Evolutionary conservation across 176 grass and related monocot species (phyloP).

Genomic region (Eragrostis curvula): DNA sequence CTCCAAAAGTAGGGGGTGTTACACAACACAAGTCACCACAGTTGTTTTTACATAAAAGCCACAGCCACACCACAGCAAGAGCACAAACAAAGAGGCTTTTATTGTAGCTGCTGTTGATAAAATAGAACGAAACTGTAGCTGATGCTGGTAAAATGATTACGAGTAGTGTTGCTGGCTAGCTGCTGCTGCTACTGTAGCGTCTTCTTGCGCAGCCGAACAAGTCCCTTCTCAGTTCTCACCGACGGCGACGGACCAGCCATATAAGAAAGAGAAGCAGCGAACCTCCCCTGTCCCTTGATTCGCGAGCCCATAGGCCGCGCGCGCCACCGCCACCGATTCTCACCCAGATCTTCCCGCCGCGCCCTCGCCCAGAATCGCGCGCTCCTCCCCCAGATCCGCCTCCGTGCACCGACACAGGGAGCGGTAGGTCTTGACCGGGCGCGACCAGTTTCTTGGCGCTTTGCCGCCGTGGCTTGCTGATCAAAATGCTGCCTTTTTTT

Average conservation of each 20-base stretch:
- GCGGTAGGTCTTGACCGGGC: constrained; percentile 29
- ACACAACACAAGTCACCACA: too few species aligned
- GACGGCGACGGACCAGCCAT: constrained; percentile 51
- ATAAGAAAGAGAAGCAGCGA: constrained; percentile 33
- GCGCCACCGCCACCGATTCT: constrained; percentile 47
- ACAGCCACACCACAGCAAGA: too few species aligned
- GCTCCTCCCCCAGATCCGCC: constrained; percentile 43
- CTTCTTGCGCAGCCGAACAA: too few species aligned
- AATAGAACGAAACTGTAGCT: too few species aligned
- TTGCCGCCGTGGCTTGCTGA: constrained; percentile 26
- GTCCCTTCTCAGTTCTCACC: too few species aligned
- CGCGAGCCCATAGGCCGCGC: constrained; percentile 33
- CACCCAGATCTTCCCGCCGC: constrained; percentile 41
- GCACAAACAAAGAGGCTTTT: too few species aligned
- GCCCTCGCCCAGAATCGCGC: constrained; percentile 35
- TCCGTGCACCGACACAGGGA: not conserved
- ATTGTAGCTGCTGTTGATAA: too few species aligned
- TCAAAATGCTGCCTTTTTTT: constrained; percentile 38
- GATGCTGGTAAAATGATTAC: too few species aligned
- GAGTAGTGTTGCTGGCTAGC: too few species aligned
- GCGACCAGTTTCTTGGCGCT: constrained; percentile 7
- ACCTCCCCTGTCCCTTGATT: constrained; percentile 43
- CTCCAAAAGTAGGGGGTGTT: too few species aligned
- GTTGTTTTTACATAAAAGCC: too few species aligned
- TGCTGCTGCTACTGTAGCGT: too few species aligned